Evolutionary conservation across 148 eudicot species (phyloP), one percentile per base, ranked within the genome.

Genomic region (Vaccinium vitisidaea): DNA sequence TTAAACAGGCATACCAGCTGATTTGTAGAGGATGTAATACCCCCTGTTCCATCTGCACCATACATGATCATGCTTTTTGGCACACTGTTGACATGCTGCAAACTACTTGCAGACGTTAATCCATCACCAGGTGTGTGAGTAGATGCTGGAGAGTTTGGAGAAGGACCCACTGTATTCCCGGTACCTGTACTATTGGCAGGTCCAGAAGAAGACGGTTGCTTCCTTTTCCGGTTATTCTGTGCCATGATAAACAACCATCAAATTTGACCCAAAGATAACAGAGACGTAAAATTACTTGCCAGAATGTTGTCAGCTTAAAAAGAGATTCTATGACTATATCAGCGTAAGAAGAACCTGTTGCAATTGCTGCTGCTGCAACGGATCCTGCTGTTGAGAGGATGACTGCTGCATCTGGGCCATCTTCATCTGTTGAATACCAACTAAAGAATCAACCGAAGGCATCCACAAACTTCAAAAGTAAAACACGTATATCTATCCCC

Each of bases 101-200:
- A 52, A 87, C 94, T 91, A 84, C 88, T 95, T 82, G 92, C 88
- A 0, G 94, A 86, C 55, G 92, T 92, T 83, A 93, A 92, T 53
- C 97, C 99, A 86, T 97, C 98, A 80, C 98, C 99, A 83, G 98
- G 95, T 30, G 99, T 97, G 86, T 97, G 98, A 82, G 98, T 92
- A 86, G 99, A 97, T 85, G 94, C 90, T 84, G 98, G 98, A 80
- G 99, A 93, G 91, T 90, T 94, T 59, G 99, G 98, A 46, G 98
- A 95, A 82, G 99, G 98, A 71, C 95, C 98, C 48, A 89, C 98
- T 11, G 99, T 97, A 86, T 95, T 97, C 86, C 96, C 99, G 3
- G 99, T 97, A 83, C 99, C 98, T n/a, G 98, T 92, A 89, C 98
- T 97, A 75, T 97, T 97, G 83, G 99, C 99, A 83, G 98, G 96